Base-by-base conservation (phyloP, 2,329 filamentous ascomycete species). In the Arthroderma sp. region DNA sequence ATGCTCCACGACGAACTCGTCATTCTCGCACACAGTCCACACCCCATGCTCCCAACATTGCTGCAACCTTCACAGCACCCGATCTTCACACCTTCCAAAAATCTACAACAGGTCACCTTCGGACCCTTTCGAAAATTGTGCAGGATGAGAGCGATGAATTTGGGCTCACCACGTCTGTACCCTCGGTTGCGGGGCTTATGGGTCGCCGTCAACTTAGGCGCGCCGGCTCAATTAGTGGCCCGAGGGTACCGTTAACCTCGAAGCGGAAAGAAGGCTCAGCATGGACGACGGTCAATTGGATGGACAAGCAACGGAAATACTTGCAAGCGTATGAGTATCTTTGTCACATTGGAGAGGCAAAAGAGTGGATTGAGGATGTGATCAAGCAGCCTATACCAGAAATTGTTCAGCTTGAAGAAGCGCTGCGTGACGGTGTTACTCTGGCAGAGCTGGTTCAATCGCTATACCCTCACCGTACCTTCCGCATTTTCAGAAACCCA, bases 271-370 rank as follows among this genome's bases (percentile, higher is more conserved):
- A 50, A 69, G 69, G 67, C 45, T 85, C 81, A 52, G 75, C 79
- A 40, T 91, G 87, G 81, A 78, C 85, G 50, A 80, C 81, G 15
- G 78, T 84, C 41, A 94, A 89, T 60, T 98, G 91, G 91, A 98
- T 98, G 89, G 91, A 98, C 62, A 91, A 94, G 60, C 89, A 98
- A 61, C 78, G 91, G 28, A 89, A 96, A 61, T 96, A 95, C 57
- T 68, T 98, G 43, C 85, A 94, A 63, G 91, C 91, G 5, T 98
- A 98, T 60, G 91, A 98, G 62, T 98, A 98, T 61, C 81, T 98
- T 33, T 98, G 91, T 61, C 91, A 98, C 59, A 96, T 98, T 52
- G 91, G 91, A 61, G 91, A 98, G 69, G 91, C 91, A 22, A 96
- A 96, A 61, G 89, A 96, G 64, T 98, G 91, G 91, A 94, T 98